Evolutionary conservation across 1,284 basidiomycete species (phyloP).

Genomic region (Athelia psychrophila): DNA sequence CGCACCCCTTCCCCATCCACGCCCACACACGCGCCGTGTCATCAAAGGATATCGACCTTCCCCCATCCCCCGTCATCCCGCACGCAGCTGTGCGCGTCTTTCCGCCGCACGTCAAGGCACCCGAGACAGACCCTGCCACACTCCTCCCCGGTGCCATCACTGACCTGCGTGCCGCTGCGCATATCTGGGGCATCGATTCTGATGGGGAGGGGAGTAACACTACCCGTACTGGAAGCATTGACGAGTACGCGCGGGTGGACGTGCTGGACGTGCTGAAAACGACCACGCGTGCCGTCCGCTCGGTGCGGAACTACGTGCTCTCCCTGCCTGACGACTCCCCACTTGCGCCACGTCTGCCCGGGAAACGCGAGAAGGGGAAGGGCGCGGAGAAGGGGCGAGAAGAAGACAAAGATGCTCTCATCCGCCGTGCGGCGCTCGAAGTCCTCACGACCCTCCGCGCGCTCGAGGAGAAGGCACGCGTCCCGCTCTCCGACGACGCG

Average conservation of each 20-base stretch:
- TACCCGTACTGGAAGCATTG: too few species aligned
- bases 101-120: slow-evolving; percentile 55
- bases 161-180: slow-evolving; percentile 60
- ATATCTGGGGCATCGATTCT: slow-evolving; percentile 49
- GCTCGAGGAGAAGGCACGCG: slow-evolving; percentile 62
- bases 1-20: too few species aligned
- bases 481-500: slow-evolving; percentile 69
- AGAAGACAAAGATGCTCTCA: slow-evolving; percentile 59
- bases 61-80: slow-evolving; percentile 65
- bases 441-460: slow-evolving; percentile 71
- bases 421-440: slow-evolving; percentile 73
- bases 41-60: slow-evolving; percentile 45
- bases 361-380: slow-evolving; percentile 12
- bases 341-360: slow-evolving; percentile 40
- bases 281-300: slow-evolving; percentile 75
- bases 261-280: slow-evolving; percentile 67
- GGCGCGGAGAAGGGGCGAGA: slow-evolving; percentile 7
- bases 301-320: slow-evolving; percentile 77
- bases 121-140: slow-evolving; percentile 69
- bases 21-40: slow-evolving; percentile 33
- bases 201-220: slow-evolving; percentile 1
- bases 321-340: slow-evolving; percentile 73
- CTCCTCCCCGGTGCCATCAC: slow-evolving; percentile 69
- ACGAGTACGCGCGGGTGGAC: slow-evolving; percentile 43
- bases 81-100: slow-evolving; percentile 32